Base-by-base conservation (phyloP, 805 yeast species). In the Millerago galiae region DNA sequence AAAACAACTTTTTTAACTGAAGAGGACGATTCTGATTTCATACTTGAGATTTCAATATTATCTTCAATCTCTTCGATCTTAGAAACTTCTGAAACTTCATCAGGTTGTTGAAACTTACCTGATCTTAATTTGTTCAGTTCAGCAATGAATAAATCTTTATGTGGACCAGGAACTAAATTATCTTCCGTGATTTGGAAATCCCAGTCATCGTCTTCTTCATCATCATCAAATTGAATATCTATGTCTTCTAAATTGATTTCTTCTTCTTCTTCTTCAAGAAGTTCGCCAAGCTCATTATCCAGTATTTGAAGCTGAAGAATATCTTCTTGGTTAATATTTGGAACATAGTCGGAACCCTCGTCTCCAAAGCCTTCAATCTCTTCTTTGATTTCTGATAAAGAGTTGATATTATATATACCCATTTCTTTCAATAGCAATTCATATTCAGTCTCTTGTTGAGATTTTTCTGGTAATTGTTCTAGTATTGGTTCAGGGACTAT, bases 301-400 rank as follows among this genome's bases (percentile, higher is more conserved):
- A 77, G 61, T 18, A 78, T 39, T 46, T 79, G 83, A 13, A 79
- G 56, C 41, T 77, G 76, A 1, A 75, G 54, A 8, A 77, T 51
- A 45, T 77, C 81, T 4, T 70, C 68, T 5, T 62, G 62, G 40
- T 67, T 71, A 35, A 72, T 62, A 1, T 67, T 61, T 13, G 52
- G 52, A 28, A 15, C 17, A 9, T 16, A 18, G 6, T 30, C 5
- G n/a, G 14, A n/a, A 13, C 28, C 26, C 13, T 36, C 29, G 8
- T 7, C 7, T 21, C n/a, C n/a, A 7, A 7, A 7, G 4, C 7
- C 24, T 21, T 21, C 7, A 7, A 21, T 21, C 4, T 21, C 28
- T 26, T 26, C 28, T 26, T 26, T 26, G 10, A 11, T 11, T 26
- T 26, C 13, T 26, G 28, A 26, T 26, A 11, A 8, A 27, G 30